Percentiles rank a stretch among this genome's conserved stretches.
Conservation (phyloP, 495 filamentous ascomycete genomes). For the Penicillium longicatenatum region DNA sequence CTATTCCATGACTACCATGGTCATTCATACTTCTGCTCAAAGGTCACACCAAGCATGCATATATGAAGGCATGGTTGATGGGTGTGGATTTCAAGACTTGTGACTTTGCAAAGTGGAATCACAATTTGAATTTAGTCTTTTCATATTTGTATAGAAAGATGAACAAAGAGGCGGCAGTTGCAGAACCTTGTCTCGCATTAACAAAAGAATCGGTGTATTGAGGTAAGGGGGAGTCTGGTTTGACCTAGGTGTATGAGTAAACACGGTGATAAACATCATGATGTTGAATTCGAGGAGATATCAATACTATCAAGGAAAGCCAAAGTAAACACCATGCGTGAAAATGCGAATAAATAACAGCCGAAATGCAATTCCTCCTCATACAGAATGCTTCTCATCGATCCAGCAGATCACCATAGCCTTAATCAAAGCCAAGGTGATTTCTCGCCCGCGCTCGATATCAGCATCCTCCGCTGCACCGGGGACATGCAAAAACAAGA, state of each 20-base stretch:
- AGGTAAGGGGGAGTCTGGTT: background rate
- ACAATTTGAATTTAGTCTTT: no score
- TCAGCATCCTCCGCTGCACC: conserved; percentile 54
- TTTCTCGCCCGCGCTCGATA: conserved; percentile 59
- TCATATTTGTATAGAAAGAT: no score
- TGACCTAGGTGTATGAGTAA: background rate
- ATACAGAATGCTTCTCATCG: conserved; percentile 25
- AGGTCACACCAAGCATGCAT: no score
- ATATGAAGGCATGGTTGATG: background rate
- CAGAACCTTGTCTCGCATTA: no score
- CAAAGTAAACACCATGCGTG: background rate
- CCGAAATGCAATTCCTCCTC: background rate
- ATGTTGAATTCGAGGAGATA: background rate
- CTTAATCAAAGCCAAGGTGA: conserved; percentile 69
- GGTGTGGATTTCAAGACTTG: no score
- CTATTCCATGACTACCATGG: no score
- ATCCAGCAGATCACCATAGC: conserved; percentile 59
- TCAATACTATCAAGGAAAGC: background rate
- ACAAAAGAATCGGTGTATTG: no score
- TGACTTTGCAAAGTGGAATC: no score
- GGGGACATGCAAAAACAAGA: conserved; percentile 82
- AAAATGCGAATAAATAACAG: background rate
- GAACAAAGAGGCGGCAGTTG: no score
- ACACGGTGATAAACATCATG: background rate
- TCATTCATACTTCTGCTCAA: no score